These are phyloP conservation scores for Zasmidium citrigriseum DNA, from an alignment of 2,329 filamentous ascomycete species.

Conservation along the genomic window DNA sequence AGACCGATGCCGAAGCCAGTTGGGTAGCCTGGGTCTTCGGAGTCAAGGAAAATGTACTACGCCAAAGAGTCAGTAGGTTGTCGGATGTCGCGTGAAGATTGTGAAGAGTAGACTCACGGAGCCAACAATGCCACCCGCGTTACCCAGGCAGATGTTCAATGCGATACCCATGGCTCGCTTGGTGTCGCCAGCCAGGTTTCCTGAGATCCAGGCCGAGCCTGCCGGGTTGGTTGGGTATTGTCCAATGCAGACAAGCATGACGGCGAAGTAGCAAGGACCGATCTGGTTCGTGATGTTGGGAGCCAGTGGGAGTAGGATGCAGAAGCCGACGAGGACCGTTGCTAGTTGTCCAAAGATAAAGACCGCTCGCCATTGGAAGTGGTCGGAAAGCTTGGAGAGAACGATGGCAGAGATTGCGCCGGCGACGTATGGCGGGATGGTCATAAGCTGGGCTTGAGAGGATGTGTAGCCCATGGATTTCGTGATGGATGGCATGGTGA, in stretches of 20 bases:
- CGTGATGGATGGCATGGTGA: constrained; percentile 23
- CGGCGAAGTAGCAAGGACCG: constrained; percentile 21
- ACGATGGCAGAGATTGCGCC: constrained; percentile 32
- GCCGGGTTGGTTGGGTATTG: constrained; percentile 29
- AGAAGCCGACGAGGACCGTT: constrained; percentile 23
- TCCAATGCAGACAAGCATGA: constrained; percentile 28
- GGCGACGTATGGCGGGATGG: constrained; percentile 33
- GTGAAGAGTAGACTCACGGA: not conserved
- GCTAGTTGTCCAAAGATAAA: constrained; percentile 51
- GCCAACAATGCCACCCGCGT: constrained; percentile 46
- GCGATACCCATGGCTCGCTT: constrained; percentile 43
- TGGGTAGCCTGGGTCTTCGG: constrained; percentile 37
- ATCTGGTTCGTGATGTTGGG: constrained; percentile 19
- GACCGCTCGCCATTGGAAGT: constrained; percentile 55
- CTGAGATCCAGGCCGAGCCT: constrained; percentile 30
- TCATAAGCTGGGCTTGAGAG: constrained; percentile 27
- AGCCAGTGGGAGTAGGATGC: constrained; percentile 21
- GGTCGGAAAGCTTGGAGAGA: constrained; percentile 59
- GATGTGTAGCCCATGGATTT: constrained; percentile 19
- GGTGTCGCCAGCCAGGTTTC: constrained; percentile 34
- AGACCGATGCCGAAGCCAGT: constrained; percentile 24
- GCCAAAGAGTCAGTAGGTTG: not conserved
- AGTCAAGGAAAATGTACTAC: constrained; percentile 37
- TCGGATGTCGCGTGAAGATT: not conserved
- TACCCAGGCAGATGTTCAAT: constrained; percentile 42